A percentile compares a stretch with the other conserved stretches of the same genome.
Conservation (phyloP, 306 rosid species). For the Delonix regia region DNA sequence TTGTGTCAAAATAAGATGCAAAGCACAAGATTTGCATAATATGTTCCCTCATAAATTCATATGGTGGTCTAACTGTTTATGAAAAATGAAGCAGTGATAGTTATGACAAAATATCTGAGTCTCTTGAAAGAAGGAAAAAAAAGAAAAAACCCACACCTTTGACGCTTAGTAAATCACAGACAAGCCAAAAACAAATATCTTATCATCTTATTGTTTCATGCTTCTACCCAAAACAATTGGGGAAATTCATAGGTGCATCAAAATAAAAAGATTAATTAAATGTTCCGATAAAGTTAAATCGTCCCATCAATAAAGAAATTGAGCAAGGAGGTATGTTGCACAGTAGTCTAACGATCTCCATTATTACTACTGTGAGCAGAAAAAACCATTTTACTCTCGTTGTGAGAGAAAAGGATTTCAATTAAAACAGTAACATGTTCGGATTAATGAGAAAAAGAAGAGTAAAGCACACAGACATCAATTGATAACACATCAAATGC, state of each 20-base stretch:
- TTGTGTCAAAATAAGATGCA: background rate
- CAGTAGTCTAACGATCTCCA: background rate
- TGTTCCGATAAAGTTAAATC: background rate
- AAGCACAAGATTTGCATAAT: background rate
- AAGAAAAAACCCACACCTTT: background rate
- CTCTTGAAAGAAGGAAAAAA: background rate
- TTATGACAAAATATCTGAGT: background rate
- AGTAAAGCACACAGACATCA: conserved; percentile 14
- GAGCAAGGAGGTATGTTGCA: background rate
- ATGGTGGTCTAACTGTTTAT: conserved; percentile 3
- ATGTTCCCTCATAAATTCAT: background rate
- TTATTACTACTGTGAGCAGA: background rate
- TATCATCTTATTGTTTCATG: background rate
- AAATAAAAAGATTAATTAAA: background rate
- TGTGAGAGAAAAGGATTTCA: conserved; percentile 31
- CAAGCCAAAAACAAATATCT: background rate
- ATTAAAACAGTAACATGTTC: conserved; percentile 31
- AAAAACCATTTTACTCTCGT: background rate
- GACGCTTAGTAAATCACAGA: background rate
- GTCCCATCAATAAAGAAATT: background rate
- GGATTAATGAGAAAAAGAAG: conserved; percentile 23
- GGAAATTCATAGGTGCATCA: background rate
- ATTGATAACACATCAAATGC: conserved; percentile 19
- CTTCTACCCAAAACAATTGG: background rate
- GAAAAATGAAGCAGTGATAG: background rate